Percentiles rank a stretch among this genome's conserved stretches.
Evolutionary conservation across 306 rosid genomes (phyloP).

Genomic region (barrel medic (Medicago truncatula)): DNA sequence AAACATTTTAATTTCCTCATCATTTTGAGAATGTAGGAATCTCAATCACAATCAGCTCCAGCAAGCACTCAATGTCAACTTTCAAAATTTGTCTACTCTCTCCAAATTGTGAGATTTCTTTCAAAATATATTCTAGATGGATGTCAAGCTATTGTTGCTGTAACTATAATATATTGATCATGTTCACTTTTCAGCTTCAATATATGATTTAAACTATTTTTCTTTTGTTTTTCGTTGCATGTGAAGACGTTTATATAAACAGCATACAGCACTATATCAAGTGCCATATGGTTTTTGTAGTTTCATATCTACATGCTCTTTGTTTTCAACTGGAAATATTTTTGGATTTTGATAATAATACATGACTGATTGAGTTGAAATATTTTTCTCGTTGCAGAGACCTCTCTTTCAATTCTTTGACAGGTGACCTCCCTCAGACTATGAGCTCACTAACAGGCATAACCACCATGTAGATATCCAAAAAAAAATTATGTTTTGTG

Average conservation of each 20-base stretch:
- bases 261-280: slow-evolving; percentile 21
- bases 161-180: slow-evolving; percentile 23
- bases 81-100: slow-evolving; percentile 71
- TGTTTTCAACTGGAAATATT: slow-evolving; percentile 4
- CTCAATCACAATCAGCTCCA: slow-evolving; percentile 89
- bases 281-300: slow-evolving; percentile 18
- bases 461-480: slow-evolving; percentile 63
- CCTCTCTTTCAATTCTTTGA: slow-evolving; percentile 74
- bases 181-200: slow-evolving; percentile 3
- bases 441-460: slow-evolving; percentile 78
- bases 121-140: slow-evolving; percentile 38
- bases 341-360: slow-evolving; percentile 35
- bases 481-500: slow-evolving; percentile 23
- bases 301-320: slow-evolving; percentile 21
- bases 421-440: slow-evolving; percentile 88
- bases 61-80: slow-evolving; percentile 65
- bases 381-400: slow-evolving; percentile 73
- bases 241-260: slow-evolving; percentile 23
- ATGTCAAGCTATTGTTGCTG: not conserved
- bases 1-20: not conserved
- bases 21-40: slow-evolving; percentile 60
- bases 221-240: slow-evolving; percentile 13
- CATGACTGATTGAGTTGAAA: slow-evolving; percentile 23
- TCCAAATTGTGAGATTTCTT: slow-evolving; percentile 72
- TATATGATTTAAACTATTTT: not conserved